Conservation (phyloP, 306 rosid species). For the Rubus idaeus region DNA sequence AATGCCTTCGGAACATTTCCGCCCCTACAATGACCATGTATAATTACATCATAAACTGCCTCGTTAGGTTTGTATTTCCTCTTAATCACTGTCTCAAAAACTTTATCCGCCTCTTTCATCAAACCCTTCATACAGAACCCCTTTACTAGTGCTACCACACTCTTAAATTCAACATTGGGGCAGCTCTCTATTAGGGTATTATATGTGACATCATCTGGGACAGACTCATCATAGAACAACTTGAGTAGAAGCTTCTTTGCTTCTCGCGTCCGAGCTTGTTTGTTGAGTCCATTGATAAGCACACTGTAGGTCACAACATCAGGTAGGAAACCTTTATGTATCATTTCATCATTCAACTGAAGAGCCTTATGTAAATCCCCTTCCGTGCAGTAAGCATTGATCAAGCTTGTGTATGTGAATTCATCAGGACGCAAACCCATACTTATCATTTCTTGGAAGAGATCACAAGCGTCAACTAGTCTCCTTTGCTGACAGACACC, state of each 20-base stretch:
- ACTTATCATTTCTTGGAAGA: slow-evolving; percentile 65
- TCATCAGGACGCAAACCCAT: slow-evolving; percentile 59
- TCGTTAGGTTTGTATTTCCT: slow-evolving; percentile 57
- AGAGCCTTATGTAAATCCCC: slow-evolving; percentile 77
- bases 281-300: slow-evolving; percentile 85
- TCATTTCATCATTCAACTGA: slow-evolving; percentile 74
- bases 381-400: slow-evolving; percentile 71
- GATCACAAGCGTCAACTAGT: slow-evolving; percentile 63
- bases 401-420: slow-evolving; percentile 76
- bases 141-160: slow-evolving; percentile 70
- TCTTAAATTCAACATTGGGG: slow-evolving; percentile 55
- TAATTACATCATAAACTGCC: slow-evolving; percentile 62
- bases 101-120: slow-evolving; percentile 81
- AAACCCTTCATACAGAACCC: slow-evolving; percentile 93
- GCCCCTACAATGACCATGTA: slow-evolving; percentile 79
- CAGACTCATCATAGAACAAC: slow-evolving; percentile 69
- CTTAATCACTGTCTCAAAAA: slow-evolving; percentile 58
- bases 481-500: slow-evolving; percentile 72
- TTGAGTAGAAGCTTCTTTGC: slow-evolving; percentile 86
- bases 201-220: slow-evolving; percentile 67
- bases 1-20: slow-evolving; percentile 68
- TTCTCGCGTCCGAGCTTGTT: slow-evolving; percentile 77
- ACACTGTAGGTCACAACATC: slow-evolving; percentile 87
- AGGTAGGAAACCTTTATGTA: slow-evolving; percentile 66
- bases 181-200: slow-evolving; percentile 76